A percentile compares a stretch with the other conserved stretches of the same genome.
These are phyloP conservation scores for Trichosanthes cucumerina DNA, from an alignment of 306 rosid species.

Conservation along the genomic window DNA sequence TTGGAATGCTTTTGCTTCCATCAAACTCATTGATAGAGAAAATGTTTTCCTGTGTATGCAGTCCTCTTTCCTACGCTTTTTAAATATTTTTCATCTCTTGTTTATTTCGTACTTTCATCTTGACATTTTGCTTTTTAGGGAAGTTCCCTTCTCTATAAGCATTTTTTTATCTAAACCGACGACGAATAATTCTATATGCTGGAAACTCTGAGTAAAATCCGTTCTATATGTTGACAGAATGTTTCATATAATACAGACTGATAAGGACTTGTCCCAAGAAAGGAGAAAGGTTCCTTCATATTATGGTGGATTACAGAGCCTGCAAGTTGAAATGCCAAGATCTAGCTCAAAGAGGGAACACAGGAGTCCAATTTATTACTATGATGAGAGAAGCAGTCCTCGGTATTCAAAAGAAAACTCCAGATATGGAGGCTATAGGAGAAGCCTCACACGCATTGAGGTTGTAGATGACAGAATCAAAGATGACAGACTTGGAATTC, in stretches of 20 bases:
- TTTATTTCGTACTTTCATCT: background rate
- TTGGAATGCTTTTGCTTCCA: background rate
- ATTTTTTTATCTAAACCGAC: background rate
- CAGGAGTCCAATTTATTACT: constrained; percentile 27
- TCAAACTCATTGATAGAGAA: background rate
- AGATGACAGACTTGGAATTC: constrained; percentile 31
- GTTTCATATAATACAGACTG: constrained; percentile 27
- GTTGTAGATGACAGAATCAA: constrained; percentile 75
- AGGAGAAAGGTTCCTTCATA: constrained; percentile 24
- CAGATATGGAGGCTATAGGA: constrained; percentile 28
- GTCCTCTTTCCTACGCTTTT: background rate
- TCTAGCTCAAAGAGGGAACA: constrained; percentile 28
- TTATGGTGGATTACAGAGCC: constrained; percentile 25
- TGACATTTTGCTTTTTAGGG: background rate
- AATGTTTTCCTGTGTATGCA: background rate
- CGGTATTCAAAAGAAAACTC: constrained; percentile 28
- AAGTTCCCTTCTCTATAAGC: background rate
- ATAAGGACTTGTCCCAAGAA: constrained; percentile 36
- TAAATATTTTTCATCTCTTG: background rate
- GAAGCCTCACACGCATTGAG: constrained; percentile 49
- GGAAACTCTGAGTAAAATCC: background rate
- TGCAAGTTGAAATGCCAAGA: constrained; percentile 25
- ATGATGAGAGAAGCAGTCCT: constrained; percentile 70
- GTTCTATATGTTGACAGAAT: background rate
- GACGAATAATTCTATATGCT: background rate